phyloP scores from a whole-genome alignment of 2,329 filamentous ascomycete species.

The Xylaria hypoxylon region DNA sequence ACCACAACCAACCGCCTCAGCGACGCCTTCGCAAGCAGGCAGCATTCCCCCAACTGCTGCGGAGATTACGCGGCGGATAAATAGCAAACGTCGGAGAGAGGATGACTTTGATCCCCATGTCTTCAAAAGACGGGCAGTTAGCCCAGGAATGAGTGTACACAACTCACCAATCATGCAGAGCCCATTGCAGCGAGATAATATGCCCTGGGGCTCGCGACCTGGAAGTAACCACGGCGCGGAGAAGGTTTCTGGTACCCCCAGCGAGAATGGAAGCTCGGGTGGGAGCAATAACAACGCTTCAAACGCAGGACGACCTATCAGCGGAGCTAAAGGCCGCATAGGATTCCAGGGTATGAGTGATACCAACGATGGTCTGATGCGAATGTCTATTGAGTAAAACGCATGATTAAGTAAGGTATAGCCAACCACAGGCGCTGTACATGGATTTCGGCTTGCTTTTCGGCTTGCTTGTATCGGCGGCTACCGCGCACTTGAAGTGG shows the following conservation, averaged over 20 bases:
- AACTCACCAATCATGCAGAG: constrained; percentile 91
- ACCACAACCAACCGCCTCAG: constrained; percentile 52
- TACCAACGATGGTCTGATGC: constrained; percentile 94
- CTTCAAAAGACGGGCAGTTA: constrained; percentile 92
- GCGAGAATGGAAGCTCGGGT: constrained; percentile 59
- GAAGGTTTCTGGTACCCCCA: constrained; percentile 62
- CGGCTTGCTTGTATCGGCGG: background rate
- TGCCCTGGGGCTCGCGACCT: constrained; percentile 78
- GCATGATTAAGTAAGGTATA: background rate
- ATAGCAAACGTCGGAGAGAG: constrained; percentile 85
- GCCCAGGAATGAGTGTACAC: constrained; percentile 89
- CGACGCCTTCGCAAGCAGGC: constrained; percentile 48
- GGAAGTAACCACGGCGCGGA: constrained; percentile 69
- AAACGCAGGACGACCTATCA: constrained; percentile 58
- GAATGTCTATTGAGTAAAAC: constrained; percentile 90
- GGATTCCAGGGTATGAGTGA: constrained; percentile 94
- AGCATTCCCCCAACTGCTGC: constrained; percentile 71
- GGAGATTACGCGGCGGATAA: constrained; percentile 81
- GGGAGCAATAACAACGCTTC: constrained; percentile 36
- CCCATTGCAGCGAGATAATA: constrained; percentile 77
- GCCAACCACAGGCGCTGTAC: background rate
- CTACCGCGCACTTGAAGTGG: background rate
- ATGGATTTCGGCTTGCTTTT: background rate
- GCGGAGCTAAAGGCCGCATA: constrained; percentile 70
- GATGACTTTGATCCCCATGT: constrained; percentile 89